Evolutionary conservation across 2,329 filamentous ascomycete genomes (phyloP).

Genomic region (Nigrograna mackinnonii): DNA sequence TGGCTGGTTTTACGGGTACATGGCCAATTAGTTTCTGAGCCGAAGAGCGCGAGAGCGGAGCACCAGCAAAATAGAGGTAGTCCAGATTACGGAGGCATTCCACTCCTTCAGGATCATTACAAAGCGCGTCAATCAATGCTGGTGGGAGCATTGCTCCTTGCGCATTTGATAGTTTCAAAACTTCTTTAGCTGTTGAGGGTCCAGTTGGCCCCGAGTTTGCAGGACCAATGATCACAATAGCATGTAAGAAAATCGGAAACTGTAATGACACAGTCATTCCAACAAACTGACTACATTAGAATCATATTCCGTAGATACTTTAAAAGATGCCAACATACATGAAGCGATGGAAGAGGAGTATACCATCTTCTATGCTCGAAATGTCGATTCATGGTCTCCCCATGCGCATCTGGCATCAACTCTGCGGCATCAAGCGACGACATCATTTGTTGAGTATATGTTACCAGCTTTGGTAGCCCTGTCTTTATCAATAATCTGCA

Average conservation of each 20-base stretch:
- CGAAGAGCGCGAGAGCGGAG: neutral
- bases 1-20: slow-evolving; percentile 2
- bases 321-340: neutral
- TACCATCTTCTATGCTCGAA: slow-evolving; percentile 4
- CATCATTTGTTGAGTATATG: slow-evolving; percentile 9
- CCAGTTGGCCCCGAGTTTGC: neutral
- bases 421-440: slow-evolving; percentile 6
- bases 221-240: neutral
- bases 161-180: neutral
- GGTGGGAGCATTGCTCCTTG: neutral
- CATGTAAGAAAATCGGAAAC: neutral
- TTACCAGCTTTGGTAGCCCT: neutral
- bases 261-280: neutral
- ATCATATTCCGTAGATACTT: neutral
- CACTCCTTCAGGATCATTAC: neutral
- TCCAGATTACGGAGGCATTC: neutral
- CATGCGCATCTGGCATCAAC: neutral
- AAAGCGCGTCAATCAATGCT: neutral
- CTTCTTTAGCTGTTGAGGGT: neutral
- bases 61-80: slow-evolving; percentile 6
- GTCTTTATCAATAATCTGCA: neutral
- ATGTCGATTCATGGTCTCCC: slow-evolving; percentile 1
- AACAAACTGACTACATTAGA: neutral
- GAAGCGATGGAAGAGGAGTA: slow-evolving; percentile 5
- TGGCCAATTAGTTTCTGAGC: slow-evolving; percentile 1